These are phyloP conservation scores for Metschnikowia hibisci DNA, from an alignment of 805 yeast species.

Conservation along the genomic window DNA sequence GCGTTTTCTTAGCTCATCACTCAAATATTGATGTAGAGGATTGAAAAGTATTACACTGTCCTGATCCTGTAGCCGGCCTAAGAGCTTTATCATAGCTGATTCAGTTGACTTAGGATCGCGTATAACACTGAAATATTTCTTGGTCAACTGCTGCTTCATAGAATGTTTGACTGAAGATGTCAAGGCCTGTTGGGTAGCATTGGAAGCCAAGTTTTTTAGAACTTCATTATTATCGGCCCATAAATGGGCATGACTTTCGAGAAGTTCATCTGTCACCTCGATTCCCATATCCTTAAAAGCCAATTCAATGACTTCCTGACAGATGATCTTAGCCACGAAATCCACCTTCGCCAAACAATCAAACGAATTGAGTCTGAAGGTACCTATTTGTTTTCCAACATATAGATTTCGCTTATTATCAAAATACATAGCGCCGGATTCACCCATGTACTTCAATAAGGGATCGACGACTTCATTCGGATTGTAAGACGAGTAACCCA, in stretches of 20 bases:
- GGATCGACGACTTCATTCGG: conserved; percentile 30
- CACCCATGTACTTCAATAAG: conserved; percentile 34
- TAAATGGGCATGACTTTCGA: conserved; percentile 36
- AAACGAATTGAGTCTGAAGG: conserved; percentile 47
- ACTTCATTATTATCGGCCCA: conserved; percentile 47
- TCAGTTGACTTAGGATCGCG: conserved; percentile 38
- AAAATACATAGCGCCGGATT: conserved; percentile 45
- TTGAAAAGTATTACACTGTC: conserved; percentile 42
- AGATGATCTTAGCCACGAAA: conserved; percentile 42
- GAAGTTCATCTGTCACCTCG: conserved; percentile 31
- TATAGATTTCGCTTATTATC: conserved; percentile 33
- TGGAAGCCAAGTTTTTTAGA: conserved; percentile 36
- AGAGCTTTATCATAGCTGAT: conserved; percentile 43
- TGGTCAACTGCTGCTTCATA: conserved; percentile 33
- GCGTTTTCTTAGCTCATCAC: conserved; percentile 37
- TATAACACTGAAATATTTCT: conserved; percentile 40
- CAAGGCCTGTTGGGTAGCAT: conserved; percentile 42
- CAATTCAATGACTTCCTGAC: conserved; percentile 46
- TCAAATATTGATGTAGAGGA: conserved; percentile 53
- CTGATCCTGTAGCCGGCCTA: conserved; percentile 48
- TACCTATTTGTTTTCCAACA: conserved; percentile 49
- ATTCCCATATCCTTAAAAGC: conserved; percentile 44
- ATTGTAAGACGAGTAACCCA: conserved; percentile 32
- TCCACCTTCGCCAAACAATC: conserved; percentile 50
- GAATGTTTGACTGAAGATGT: conserved; percentile 28